These are phyloP conservation scores for Kitagawia praeruptora DNA, from an alignment of 129 eudicot species.

Conservation along the genomic window DNA sequence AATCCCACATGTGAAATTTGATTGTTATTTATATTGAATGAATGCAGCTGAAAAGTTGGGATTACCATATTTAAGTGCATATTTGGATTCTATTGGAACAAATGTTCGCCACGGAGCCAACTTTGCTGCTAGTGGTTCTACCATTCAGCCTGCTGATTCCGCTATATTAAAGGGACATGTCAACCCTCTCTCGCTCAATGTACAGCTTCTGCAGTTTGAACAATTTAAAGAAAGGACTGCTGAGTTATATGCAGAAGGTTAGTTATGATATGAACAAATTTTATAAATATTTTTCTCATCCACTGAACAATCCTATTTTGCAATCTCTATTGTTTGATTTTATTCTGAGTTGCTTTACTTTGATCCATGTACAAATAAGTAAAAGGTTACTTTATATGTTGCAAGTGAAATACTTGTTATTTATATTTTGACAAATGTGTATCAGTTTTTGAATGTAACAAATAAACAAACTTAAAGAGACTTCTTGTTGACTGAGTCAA, in stretches of 20 bases:
- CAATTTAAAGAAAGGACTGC: constrained; percentile 36
- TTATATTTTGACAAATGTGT: not conserved
- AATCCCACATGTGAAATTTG: not conserved
- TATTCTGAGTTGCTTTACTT: not conserved
- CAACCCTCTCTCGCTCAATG: constrained; percentile 41
- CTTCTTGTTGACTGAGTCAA: too few relatives aligned
- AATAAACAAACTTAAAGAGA: too few relatives aligned
- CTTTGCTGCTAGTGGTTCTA: constrained; percentile 53
- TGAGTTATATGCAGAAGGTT: constrained; percentile 37
- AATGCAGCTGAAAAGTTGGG: constrained; percentile 45
- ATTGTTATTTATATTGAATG: constrained; percentile 7
- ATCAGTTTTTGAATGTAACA: too few relatives aligned
- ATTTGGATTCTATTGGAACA: constrained; percentile 43
- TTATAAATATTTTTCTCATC: not conserved
- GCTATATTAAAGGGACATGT: constrained; percentile 29
- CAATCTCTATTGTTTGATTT: not conserved
- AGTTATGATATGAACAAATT: not conserved
- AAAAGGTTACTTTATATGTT: not conserved
- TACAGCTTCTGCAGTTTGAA: constrained; percentile 46
- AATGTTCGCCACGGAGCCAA: constrained; percentile 48
- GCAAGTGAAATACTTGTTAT: not conserved
- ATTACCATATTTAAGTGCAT: constrained; percentile 47
- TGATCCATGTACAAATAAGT: not conserved
- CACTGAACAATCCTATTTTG: not conserved
- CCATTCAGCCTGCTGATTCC: constrained; percentile 43